A percentile compares a stretch with the other conserved stretches of the same genome.
phyloP scores from a whole-genome alignment of 2,329 filamentous ascomycete species.

The Calonectria naviculata region DNA sequence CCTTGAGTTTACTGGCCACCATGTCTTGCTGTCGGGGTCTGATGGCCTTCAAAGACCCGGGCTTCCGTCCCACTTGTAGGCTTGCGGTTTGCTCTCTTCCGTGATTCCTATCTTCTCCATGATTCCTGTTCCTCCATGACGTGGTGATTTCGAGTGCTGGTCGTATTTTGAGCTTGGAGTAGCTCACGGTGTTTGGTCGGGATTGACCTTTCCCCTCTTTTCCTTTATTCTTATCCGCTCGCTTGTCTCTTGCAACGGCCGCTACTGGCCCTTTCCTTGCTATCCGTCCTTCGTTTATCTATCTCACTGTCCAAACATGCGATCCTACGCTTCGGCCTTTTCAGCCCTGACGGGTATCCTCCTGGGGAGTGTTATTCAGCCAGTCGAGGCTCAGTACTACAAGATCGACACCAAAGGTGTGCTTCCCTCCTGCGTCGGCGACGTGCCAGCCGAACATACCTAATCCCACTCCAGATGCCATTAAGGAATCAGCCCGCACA shows the following conservation, averaged over 20 bases:
- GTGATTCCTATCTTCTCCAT: neutral
- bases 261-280: neutral
- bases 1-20: constrained; percentile 15
- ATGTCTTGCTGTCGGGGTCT: constrained; percentile 1
- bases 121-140: neutral
- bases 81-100: neutral
- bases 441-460: neutral
- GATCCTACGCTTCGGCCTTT: constrained; percentile 14
- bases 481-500: constrained; percentile 56
- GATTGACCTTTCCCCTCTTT: neutral
- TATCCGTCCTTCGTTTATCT: neutral
- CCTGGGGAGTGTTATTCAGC: constrained; percentile 28
- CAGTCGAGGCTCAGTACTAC: constrained; percentile 42
- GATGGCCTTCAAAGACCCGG: constrained; percentile 16
- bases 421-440: neutral
- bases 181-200: neutral
- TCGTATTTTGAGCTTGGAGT: neutral
- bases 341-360: constrained; percentile 28
- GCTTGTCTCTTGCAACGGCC: neutral
- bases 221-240: neutral
- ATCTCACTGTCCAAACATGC: neutral
- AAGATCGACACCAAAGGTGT: constrained; percentile 47
- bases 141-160: neutral
- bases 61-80: neutral
- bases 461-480: constrained; percentile 50